Conservation (phyloP, 352 stramenopile species). For the Globisporangium heterothallicum region DNA sequence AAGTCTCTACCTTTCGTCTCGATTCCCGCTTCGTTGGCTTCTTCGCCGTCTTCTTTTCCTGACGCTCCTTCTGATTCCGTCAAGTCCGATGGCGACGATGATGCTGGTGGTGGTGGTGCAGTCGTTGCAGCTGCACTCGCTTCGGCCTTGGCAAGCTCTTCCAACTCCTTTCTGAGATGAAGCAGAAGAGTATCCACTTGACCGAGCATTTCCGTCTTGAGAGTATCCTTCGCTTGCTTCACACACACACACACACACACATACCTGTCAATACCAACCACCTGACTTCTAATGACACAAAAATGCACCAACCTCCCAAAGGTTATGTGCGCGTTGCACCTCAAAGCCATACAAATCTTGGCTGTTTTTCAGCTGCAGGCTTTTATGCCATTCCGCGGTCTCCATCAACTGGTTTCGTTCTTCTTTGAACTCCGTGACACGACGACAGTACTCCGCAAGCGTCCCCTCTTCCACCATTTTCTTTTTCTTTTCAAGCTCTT, state of each 20-base stretch:
- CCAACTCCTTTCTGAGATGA: constrained; percentile 47
- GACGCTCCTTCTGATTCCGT: constrained; percentile 9
- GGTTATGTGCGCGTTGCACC: constrained; percentile 58
- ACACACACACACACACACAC: not conserved
- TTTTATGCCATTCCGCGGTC: constrained; percentile 74
- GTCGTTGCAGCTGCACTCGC: not conserved
- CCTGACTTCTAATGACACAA: too few species aligned
- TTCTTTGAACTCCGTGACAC: constrained; percentile 80
- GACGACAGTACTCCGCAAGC: constrained; percentile 74
- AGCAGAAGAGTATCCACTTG: constrained; percentile 39
- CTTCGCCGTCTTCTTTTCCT: constrained; percentile 3
- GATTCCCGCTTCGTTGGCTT: constrained; percentile 6
- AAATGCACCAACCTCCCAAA: constrained; percentile 34
- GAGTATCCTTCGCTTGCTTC: constrained; percentile 42
- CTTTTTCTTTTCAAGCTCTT: constrained; percentile 78
- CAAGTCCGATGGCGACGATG: not conserved
- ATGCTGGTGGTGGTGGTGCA: not conserved
- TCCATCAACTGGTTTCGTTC: constrained; percentile 70
- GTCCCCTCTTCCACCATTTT: constrained; percentile 81
- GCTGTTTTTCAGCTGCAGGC: constrained; percentile 80
- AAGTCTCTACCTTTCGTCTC: constrained; percentile 6
- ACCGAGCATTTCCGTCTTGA: constrained; percentile 49
- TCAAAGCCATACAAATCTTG: constrained; percentile 77
- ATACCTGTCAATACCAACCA: not conserved
- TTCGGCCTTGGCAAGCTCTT: constrained; percentile 23